Conservation (phyloP, 257 asterid species). For the Ehretia macrophylla region DNA sequence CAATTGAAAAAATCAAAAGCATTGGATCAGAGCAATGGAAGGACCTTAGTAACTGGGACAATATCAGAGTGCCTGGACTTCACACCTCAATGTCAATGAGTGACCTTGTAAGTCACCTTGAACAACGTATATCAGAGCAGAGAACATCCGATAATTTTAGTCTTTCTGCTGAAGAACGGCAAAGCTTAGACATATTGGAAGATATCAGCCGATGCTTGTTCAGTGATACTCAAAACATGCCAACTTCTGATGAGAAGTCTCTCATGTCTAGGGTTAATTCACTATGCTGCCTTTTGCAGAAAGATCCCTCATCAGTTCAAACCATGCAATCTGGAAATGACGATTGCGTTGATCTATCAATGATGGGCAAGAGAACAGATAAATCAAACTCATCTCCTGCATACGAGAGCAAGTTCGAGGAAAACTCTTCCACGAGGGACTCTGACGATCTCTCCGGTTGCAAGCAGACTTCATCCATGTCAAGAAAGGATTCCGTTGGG, state of each 20-base stretch:
- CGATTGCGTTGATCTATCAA: slow-evolving; percentile 12
- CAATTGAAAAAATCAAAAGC: slow-evolving; percentile 42
- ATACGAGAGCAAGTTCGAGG: slow-evolving; percentile 16
- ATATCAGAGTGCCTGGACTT: slow-evolving; percentile 71
- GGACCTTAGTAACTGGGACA: slow-evolving; percentile 68
- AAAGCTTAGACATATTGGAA: slow-evolving; percentile 64
- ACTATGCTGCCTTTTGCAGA: slow-evolving; percentile 91
- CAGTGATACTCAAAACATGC: slow-evolving; percentile 48
- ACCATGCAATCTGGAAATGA: slow-evolving; percentile 22
- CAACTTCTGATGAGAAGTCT: slow-evolving; percentile 65
- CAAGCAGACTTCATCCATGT: slow-evolving; percentile 45
- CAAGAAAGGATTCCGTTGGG: slow-evolving; percentile 86
- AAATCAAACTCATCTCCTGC: slow-evolving; percentile 12
- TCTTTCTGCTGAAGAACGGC: slow-evolving; percentile 73
- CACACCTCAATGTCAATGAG: slow-evolving; percentile 87
- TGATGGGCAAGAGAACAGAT: slow-evolving; percentile 25
- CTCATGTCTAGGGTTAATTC: slow-evolving; percentile 91
- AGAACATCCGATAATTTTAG: slow-evolving; percentile 37
- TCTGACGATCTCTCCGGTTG: slow-evolving; percentile 24
- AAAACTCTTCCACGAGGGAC: slow-evolving; percentile 2
- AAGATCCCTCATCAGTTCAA: slow-evolving; percentile 45
- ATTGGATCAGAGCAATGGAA: slow-evolving; percentile 51
- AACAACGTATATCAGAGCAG: slow-evolving; percentile 70
- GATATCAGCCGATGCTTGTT: slow-evolving; percentile 65
- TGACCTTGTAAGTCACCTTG: slow-evolving; percentile 87